Evolutionary conservation across 352 stramenopile species (phyloP).

Genomic region (Pythium rishiriense): DNA sequence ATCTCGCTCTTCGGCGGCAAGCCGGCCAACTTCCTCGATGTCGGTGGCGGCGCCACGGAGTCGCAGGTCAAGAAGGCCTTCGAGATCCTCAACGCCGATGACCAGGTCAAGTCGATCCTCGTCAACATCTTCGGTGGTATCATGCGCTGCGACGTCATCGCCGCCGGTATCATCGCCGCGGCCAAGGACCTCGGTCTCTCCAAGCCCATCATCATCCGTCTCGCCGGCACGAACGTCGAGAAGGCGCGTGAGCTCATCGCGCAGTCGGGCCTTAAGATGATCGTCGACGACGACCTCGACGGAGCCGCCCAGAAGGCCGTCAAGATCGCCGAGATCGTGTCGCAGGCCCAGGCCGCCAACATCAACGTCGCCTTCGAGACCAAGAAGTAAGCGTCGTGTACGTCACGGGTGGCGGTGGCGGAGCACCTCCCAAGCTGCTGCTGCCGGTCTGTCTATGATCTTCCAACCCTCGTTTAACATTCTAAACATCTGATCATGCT

Average conservation of each 20-base stretch:
- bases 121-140: constrained; percentile 99
- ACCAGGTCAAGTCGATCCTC: constrained; percentile 97
- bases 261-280: constrained; percentile 93
- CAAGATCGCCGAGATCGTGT: constrained; percentile 84
- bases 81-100: constrained; percentile 88
- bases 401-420: too few relatives aligned
- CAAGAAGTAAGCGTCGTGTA: constrained; percentile 12
- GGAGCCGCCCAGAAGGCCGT: constrained; percentile 96
- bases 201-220: constrained; percentile 98
- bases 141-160: constrained; percentile 98
- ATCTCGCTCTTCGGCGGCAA: constrained; percentile 97
- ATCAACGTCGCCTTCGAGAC: constrained; percentile 74
- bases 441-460: background rate
- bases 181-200: constrained; percentile 95
- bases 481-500: background rate
- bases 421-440: too few relatives aligned
- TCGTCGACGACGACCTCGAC: constrained; percentile 94
- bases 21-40: constrained; percentile 99
- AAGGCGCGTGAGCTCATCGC: constrained; percentile 93
- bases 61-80: constrained; percentile 89
- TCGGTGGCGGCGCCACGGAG: constrained; percentile 95
- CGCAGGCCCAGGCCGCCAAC: constrained; percentile 69
- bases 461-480: background rate
- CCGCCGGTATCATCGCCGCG: constrained; percentile 95
- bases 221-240: constrained; percentile 98